These are phyloP conservation scores for Aschersonia sp. DNA, from an alignment of 2,329 filamentous ascomycete species.

Conservation along the genomic window DNA sequence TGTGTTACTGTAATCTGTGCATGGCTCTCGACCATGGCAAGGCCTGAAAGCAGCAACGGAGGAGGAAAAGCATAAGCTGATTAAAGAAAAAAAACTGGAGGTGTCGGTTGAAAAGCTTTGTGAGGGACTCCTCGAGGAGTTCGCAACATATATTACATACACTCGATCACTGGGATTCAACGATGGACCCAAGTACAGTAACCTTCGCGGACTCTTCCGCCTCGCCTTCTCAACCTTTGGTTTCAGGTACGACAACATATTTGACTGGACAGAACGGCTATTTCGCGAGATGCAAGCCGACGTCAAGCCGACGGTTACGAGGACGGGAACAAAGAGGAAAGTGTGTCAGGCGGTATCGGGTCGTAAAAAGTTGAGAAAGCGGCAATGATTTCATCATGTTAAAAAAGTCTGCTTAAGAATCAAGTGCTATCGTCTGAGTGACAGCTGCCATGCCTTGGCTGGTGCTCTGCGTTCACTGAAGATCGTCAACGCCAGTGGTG, in stretches of 20 bases:
- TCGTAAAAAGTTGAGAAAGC: too few relatives aligned
- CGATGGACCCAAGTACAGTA: conserved; percentile 99
- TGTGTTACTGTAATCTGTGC: conserved; percentile 99
- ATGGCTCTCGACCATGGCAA: conserved; percentile 96
- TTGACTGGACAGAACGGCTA: conserved; percentile 66
- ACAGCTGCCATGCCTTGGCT: too few relatives aligned
- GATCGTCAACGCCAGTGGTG: too few relatives aligned
- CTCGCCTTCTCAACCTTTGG: conserved; percentile 97
- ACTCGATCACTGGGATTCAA: conserved; percentile 96
- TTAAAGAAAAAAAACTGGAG: conserved; percentile 99
- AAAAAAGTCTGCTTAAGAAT: too few relatives aligned
- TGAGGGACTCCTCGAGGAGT: conserved; percentile 98
- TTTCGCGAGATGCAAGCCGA: too few relatives aligned
- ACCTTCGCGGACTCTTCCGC: conserved; percentile 99
- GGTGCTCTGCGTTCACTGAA: too few relatives aligned
- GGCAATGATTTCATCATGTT: too few relatives aligned
- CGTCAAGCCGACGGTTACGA: too few relatives aligned
- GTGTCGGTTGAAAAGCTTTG: conserved; percentile 96
- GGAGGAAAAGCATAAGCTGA: conserved; percentile 99
- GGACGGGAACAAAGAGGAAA: too few relatives aligned
- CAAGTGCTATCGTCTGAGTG: too few relatives aligned
- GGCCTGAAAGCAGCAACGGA: conserved; percentile 96
- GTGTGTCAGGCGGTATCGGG: too few relatives aligned
- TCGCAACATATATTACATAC: conserved; percentile 99
- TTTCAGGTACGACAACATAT: conserved; percentile 99